Base-by-base conservation (phyloP, 2,329 filamentous ascomycete genomes). In the Geosmithia putterillii region DNA sequence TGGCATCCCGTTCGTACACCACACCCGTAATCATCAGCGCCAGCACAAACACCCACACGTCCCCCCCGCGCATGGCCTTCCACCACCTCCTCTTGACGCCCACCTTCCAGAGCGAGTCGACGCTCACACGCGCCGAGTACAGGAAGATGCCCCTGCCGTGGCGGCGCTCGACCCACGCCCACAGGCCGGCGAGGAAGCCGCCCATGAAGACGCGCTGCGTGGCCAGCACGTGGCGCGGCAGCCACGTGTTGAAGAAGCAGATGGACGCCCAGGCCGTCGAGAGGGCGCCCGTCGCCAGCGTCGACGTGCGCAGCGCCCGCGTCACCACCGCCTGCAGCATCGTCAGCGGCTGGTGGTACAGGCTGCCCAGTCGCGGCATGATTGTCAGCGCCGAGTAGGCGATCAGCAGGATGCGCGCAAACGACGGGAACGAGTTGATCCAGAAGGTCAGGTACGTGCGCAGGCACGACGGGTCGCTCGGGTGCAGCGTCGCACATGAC, bases 71-170 rank as follows among this genome's bases (percentile, higher is more conserved):
- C 58, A 92, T 73, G 10, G 86, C 86, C 50, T 74, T 79, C 87
- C 90, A 95, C 79, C 87, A 87, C 1, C 86, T 76, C 28, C 82
- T 71, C 77, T 96, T 96, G 44, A 84, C 77, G n/a, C 89, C 88
- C 0, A 94, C 86, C 67, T 94, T 94, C 86, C 88, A 96, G 39
- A 88, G 62, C 34, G 79, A 86, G 58, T 94, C 85, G 23, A 95
- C 69, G 46, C 83, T 87, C n/a, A 81, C 66, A 2, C 89, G 74
- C 23, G 84, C 78, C 49, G 78, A 81, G 61, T 92, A 92, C 47
- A 95, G 54, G 61, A 94, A 94, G 44, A 86, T 74, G 1, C 73
- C 70, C 15, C 84, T 67, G 37, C 81, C 76, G 47, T 73, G 66
- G 41, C 69, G 67, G 38, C 81, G 70, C 56, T 88, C 83, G 2